Evolutionary conservation across 2,329 filamentous ascomycete genomes (phyloP), one percentile per base, ranked within the genome.

Genomic region (Orbilia javanica): DNA sequence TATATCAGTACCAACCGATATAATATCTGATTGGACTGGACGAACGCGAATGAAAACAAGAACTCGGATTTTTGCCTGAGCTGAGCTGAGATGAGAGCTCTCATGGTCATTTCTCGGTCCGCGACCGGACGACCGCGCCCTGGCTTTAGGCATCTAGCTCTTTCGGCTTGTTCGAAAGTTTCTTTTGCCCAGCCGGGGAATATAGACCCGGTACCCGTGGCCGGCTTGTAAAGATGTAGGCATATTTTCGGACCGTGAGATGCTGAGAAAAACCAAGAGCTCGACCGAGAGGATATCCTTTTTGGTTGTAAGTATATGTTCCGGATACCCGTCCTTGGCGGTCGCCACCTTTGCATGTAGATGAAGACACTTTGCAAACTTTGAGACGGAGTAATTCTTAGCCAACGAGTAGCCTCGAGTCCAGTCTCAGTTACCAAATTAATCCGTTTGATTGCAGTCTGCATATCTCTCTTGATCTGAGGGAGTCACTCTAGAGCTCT

Each of bases 81-180:
- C 34, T 36, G 31, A 10, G 15, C 27, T 18, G 11, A 34, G 20
- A 25, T 20, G 36, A 44, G 66, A 62, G 66, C 66, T 60, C 66
- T 36, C 29, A 18, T 50, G 29, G 10, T 34, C 20, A 57, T 73
- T 39, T 60, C 50, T 73, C 69, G 69, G 69, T 73, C 69, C 69
- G 69, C 42, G 36, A 73, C 66, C 69, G 69, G 69, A 65, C 62
- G 18, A 6, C 34, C 8, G 36, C 36, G 36, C 48, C 62, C 60
- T 73, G 48, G 25, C 48, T 65, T 66, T 66, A 66, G 69, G 69
- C 69, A 66, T 60, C 69, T 27, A 27, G 4, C 48, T 20, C 4
- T 22, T 55, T 48, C 55, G 34, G 15, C 34, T 11, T 60, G 29
- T 46, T 66, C 29, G 25, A 34, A 31, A 42, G 63, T 20, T 53